These are phyloP conservation scores for Sporothrix curviconia DNA, from an alignment of 2,329 filamentous ascomycete species.

Conservation along the genomic window DNA sequence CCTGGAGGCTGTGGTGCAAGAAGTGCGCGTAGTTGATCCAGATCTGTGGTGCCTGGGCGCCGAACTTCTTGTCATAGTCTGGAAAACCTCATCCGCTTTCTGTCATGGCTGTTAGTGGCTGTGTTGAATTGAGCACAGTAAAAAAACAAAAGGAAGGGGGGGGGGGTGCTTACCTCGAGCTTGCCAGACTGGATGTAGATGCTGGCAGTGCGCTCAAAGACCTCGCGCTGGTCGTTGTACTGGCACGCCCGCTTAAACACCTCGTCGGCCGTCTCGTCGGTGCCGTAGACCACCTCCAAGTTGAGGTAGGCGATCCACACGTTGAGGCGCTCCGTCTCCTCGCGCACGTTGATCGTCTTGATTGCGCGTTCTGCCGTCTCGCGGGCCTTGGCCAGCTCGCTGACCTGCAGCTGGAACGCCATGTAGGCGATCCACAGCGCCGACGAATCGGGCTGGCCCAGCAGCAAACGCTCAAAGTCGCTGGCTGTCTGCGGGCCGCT, in stretches of 20 bases:
- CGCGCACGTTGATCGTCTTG: slow-evolving; percentile 81
- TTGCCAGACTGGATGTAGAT: slow-evolving; percentile 93
- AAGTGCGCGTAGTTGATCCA: slow-evolving; percentile 96
- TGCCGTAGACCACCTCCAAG: slow-evolving; percentile 84
- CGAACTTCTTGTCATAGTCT: slow-evolving; percentile 83
- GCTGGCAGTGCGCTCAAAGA: slow-evolving; percentile 82
- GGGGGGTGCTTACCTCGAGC: slow-evolving; percentile 56
- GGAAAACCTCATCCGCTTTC: slow-evolving; percentile 86
- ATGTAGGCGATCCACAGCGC: slow-evolving; percentile 94
- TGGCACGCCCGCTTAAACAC: slow-evolving; percentile 89
- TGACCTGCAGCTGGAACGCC: slow-evolving; percentile 93
- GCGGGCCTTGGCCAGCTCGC: slow-evolving; percentile 80
- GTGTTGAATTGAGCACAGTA: no score
- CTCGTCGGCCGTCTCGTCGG: slow-evolving; percentile 72
- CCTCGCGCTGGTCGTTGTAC: slow-evolving; percentile 85
- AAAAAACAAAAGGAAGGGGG: no score
- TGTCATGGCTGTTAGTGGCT: no score
- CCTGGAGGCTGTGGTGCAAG: slow-evolving; percentile 66
- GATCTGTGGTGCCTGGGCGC: slow-evolving; percentile 68
- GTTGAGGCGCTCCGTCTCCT: slow-evolving; percentile 89
- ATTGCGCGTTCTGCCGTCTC: slow-evolving; percentile 87
- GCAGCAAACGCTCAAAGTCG: slow-evolving; percentile 88
- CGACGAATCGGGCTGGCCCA: slow-evolving; percentile 90
- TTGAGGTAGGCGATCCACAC: slow-evolving; percentile 94
- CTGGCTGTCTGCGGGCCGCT: slow-evolving; percentile 82